Percentiles rank a stretch among this genome's conserved stretches.
These are phyloP conservation scores for Chaetomium strumarium DNA, from an alignment of 2,329 filamentous ascomycete species.

Conservation along the genomic window DNA sequence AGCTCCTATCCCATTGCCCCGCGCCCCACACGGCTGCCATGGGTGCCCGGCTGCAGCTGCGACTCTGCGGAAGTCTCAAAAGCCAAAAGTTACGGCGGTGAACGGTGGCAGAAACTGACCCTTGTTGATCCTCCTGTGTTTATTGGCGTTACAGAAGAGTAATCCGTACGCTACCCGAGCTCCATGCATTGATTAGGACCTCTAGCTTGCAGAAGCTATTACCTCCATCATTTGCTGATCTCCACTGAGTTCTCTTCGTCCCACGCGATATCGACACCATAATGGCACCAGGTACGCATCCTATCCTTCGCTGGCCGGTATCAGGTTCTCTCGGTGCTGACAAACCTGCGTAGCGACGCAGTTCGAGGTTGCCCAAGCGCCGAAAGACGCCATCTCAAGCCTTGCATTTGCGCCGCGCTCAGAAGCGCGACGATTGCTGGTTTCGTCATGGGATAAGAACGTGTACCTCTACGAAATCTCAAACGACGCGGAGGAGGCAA, in stretches of 20 bases:
- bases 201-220: constrained; percentile 14
- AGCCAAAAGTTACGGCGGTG: constrained; percentile 21
- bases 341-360: constrained; percentile 50
- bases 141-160: too few relatives aligned
- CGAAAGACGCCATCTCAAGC: constrained; percentile 80
- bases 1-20: too few relatives aligned
- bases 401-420: constrained; percentile 76
- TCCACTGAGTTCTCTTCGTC: neutral
- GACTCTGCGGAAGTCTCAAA: neutral
- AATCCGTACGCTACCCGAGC: too few relatives aligned
- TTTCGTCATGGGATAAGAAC: constrained; percentile 90
- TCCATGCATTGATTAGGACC: constrained; percentile 6
- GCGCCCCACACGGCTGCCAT: neutral
- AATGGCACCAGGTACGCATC: constrained; percentile 39
- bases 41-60: neutral
- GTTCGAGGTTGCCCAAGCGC: constrained; percentile 76
- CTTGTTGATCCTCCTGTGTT: constrained; percentile 19
- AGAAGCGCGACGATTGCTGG: constrained; percentile 70
- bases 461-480: constrained; percentile 82
- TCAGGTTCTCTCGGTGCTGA: neutral
- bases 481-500: constrained; percentile 53
- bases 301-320: too few relatives aligned
- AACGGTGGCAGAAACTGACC: constrained; percentile 17
- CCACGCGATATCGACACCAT: constrained; percentile 9
- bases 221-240: constrained; percentile 1